phyloP scores from a whole-genome alignment of 2,329 filamentous ascomycete genomes.

The Colletotrichum godetiae region DNA sequence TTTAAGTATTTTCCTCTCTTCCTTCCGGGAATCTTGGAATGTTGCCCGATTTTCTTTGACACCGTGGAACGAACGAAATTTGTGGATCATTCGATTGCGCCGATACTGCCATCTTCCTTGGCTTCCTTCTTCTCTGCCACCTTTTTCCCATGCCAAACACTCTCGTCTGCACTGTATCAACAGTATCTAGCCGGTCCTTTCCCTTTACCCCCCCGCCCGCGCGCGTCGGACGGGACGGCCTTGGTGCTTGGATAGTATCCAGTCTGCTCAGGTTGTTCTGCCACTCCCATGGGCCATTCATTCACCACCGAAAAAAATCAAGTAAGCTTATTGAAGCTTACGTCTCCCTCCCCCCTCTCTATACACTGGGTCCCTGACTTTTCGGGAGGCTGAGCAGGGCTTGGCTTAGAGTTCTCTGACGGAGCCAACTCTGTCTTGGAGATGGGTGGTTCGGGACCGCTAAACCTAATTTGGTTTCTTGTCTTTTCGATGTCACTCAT shows the following conservation, averaged over 20 bases:
- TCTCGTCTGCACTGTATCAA: neutral
- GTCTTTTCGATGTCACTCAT: constrained; percentile 9
- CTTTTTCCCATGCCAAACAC: no score
- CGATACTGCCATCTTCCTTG: neutral
- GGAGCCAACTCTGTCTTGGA: neutral
- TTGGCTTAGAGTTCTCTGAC: constrained; percentile 29
- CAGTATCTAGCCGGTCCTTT: no score
- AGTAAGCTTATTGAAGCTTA: constrained; percentile 35
- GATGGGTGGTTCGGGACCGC: constrained; percentile 2
- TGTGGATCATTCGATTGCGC: constrained; percentile 4
- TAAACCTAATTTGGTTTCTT: neutral
- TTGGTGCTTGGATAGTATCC: neutral
- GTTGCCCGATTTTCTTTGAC: neutral
- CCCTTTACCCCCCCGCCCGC: neutral
- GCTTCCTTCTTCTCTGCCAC: neutral
- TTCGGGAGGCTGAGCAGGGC: constrained; percentile 12
- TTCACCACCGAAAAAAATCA: neutral
- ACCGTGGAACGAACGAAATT: neutral
- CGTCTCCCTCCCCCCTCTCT: constrained; percentile 19
- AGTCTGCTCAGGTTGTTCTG: neutral
- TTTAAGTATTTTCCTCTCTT: neutral
- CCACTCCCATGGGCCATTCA: neutral
- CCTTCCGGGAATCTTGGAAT: neutral
- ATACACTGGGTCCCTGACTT: constrained; percentile 6
- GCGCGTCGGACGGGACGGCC: constrained; percentile 1